A percentile compares a stretch with the other conserved stretches of the same genome.
These are phyloP conservation scores for Backusella morwellensis DNA, from an alignment of 192 early-diverging fungal genomes.

Conservation along the genomic window DNA sequence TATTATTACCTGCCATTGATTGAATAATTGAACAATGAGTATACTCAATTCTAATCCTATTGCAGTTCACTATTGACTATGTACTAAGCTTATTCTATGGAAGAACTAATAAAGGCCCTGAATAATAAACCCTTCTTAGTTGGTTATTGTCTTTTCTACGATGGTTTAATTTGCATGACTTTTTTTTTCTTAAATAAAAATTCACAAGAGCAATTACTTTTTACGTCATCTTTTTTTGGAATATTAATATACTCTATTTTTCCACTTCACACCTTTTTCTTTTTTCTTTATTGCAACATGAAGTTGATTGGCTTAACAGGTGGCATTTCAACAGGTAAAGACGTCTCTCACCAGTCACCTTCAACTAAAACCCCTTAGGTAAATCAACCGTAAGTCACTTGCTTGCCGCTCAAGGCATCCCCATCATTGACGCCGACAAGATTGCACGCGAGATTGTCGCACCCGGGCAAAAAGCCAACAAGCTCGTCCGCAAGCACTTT, in stretches of 20 bases:
- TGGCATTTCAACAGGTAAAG: constrained; percentile 82
- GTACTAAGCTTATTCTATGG: background rate
- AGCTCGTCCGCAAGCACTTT: constrained; percentile 73
- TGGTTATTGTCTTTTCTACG: no score
- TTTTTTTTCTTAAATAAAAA: background rate
- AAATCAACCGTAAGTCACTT: constrained; percentile 84
- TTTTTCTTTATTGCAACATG: constrained; percentile 50
- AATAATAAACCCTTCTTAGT: no score
- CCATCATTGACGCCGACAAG: constrained; percentile 89
- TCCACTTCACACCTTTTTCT: background rate
- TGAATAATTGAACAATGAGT: no score
- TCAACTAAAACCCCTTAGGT: constrained; percentile 39
- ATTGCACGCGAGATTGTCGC: constrained; percentile 87
- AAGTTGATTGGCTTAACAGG: constrained; percentile 92
- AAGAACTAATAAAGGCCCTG: background rate
- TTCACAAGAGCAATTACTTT: background rate
- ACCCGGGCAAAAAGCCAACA: constrained; percentile 71
- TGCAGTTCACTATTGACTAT: no score
- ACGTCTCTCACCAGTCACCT: background rate
- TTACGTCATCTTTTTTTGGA: background rate
- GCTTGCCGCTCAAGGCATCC: constrained; percentile 51
- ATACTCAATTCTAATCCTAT: no score
- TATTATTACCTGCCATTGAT: background rate
- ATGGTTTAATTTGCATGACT: no score
- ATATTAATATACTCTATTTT: background rate